phyloP scores from a whole-genome alignment of 257 asterid species.

The Fraxinus pennsylvanica region DNA sequence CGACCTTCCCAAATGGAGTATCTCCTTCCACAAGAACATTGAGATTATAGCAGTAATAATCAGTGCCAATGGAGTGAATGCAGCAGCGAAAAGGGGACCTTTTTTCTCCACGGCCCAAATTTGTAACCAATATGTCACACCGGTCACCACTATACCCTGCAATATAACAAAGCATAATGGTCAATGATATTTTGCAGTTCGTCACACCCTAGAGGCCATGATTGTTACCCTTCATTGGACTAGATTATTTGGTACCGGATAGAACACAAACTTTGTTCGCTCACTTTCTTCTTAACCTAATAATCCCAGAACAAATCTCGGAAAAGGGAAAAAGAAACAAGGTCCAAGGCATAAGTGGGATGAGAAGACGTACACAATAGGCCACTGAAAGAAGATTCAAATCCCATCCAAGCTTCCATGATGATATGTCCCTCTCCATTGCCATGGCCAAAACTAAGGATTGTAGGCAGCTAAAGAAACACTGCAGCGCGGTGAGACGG shows the following conservation, averaged over 20 bases:
- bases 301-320: neutral
- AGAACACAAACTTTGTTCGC: neutral
- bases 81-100: slow-evolving; percentile 62
- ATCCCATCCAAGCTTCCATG: slow-evolving; percentile 70
- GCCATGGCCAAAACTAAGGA: slow-evolving; percentile 54
- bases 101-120: slow-evolving; percentile 56
- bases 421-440: slow-evolving; percentile 49
- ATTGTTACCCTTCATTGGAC: neutral
- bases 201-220: neutral
- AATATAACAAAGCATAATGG: neutral
- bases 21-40: slow-evolving; percentile 53
- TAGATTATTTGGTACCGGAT: too few species aligned
- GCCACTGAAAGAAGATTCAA: slow-evolving; percentile 56
- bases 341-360: neutral
- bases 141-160: slow-evolving; percentile 73
- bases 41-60: slow-evolving; percentile 57
- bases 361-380: slow-evolving; percentile 56
- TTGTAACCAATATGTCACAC: slow-evolving; percentile 56
- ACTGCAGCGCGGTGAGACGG: slow-evolving; percentile 51
- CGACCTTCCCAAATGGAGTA: slow-evolving; percentile 58
- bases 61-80: slow-evolving; percentile 61
- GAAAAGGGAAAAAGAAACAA: neutral
- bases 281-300: neutral
- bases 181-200: neutral
- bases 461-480: slow-evolving; percentile 67